Evolutionary conservation across 768 basidiomycete genomes (phyloP).

Genomic region (Exidia glandulosa): DNA sequence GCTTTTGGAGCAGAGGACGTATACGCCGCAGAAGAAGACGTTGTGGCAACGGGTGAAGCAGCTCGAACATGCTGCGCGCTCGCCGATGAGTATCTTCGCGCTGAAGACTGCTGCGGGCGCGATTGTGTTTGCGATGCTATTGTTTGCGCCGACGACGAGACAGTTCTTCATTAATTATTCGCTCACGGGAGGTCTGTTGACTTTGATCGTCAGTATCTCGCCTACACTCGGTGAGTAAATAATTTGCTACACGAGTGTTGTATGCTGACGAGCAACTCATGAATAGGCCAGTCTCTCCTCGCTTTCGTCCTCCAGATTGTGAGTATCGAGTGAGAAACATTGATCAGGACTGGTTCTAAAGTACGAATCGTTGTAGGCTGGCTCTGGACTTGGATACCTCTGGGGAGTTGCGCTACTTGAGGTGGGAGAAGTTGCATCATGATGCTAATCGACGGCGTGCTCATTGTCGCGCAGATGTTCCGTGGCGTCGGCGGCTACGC

Average conservation of each 20-base stretch:
- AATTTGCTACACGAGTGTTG: too few species aligned
- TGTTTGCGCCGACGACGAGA: slow-evolving; percentile 14
- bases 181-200: slow-evolving; percentile 17
- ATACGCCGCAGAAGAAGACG: slow-evolving; percentile 1
- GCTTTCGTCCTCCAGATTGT: slow-evolving; percentile 20
- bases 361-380: background rate
- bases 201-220: slow-evolving; percentile 19
- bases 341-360: background rate
- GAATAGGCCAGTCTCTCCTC: slow-evolving; percentile 15
- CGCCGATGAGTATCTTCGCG: slow-evolving; percentile 13
- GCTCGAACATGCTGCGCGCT: slow-evolving; percentile 9
- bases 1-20: slow-evolving; percentile 11
- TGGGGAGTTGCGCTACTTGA: slow-evolving; percentile 10
- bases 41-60: slow-evolving; percentile 8
- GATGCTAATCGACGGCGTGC: background rate
- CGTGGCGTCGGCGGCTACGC: slow-evolving; percentile 17
- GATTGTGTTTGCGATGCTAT: slow-evolving; percentile 16
- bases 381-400: slow-evolving; percentile 5
- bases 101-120: slow-evolving; percentile 14
- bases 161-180: slow-evolving; percentile 17
- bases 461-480: too few species aligned
- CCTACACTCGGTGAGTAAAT: slow-evolving; percentile 15
- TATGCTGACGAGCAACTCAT: background rate
- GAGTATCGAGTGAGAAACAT: slow-evolving; percentile 12
- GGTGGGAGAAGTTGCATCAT: background rate